phyloP scores from a whole-genome alignment of 2,329 filamentous ascomycete species.

The Aspergillus sp. region DNA sequence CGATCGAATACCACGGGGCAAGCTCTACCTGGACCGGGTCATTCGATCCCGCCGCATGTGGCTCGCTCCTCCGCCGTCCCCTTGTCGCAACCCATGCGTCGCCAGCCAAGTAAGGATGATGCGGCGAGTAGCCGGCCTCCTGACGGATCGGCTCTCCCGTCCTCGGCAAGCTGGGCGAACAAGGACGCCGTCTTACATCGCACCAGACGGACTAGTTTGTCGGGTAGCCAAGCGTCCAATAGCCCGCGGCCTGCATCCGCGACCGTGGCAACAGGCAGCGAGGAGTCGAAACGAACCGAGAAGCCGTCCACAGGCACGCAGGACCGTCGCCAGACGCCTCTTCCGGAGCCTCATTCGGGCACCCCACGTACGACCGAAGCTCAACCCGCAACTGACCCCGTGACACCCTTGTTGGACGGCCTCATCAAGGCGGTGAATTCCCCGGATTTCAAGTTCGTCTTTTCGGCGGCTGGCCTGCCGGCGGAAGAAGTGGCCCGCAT shows the following conservation, averaged over 20 bases:
- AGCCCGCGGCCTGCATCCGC: constrained; percentile 67
- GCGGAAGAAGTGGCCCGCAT: constrained; percentile 53
- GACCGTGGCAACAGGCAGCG: constrained; percentile 37
- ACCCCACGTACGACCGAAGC: constrained; percentile 18
- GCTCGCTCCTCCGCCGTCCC: constrained; percentile 53
- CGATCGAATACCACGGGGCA: constrained; percentile 46
- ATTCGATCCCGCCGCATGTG: constrained; percentile 35
- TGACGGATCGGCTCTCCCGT: constrained; percentile 89
- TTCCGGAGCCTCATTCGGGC: constrained; percentile 20
- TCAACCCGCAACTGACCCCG: constrained; percentile 21
- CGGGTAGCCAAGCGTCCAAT: constrained; percentile 75
- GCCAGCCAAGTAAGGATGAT: constrained; percentile 73
- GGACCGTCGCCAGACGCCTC: constrained; percentile 25
- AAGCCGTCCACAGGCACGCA: constrained; percentile 26
- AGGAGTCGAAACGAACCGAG: constrained; percentile 36
- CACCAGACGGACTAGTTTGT: constrained; percentile 69
- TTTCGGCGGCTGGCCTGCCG: constrained; percentile 47
- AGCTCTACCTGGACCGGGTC: constrained; percentile 13
- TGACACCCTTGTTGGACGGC: constrained; percentile 35
- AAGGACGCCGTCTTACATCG: constrained; percentile 64
- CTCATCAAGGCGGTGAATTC: constrained; percentile 49
- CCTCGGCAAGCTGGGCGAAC: constrained; percentile 89
- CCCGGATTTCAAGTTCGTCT: constrained; percentile 54
- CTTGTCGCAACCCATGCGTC: constrained; percentile 62
- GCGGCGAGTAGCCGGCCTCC: constrained; percentile 57